Conservation (phyloP, 768 basidiomycete genomes). For the Boletus rufocinnamomeus region DNA sequence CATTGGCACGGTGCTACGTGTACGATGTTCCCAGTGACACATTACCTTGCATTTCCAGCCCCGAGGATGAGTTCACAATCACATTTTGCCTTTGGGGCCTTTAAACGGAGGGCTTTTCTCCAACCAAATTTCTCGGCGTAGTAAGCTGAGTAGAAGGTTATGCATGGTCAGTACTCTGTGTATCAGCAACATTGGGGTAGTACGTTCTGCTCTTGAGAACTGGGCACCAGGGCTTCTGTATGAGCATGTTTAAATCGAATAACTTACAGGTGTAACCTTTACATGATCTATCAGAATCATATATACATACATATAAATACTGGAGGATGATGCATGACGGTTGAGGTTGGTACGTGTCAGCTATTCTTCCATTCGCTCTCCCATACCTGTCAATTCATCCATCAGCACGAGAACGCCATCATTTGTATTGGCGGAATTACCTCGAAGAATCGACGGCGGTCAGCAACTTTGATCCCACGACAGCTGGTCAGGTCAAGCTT, state of each 20-base stretch:
- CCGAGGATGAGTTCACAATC: neutral
- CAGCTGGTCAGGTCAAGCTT: slow-evolving; percentile 69
- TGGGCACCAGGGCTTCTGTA: neutral
- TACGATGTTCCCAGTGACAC: neutral
- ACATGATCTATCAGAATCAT: neutral
- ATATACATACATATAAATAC: no score
- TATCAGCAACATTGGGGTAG: neutral
- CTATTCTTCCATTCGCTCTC: slow-evolving; percentile 18
- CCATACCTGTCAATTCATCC: slow-evolving; percentile 25
- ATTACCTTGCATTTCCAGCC: neutral
- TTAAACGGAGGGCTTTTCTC: neutral
- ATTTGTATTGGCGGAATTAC: slow-evolving; percentile 28
- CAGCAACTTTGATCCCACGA: slow-evolving; percentile 57
- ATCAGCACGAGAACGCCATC: neutral
- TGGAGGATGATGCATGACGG: neutral
- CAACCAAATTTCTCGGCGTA: neutral
- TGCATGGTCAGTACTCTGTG: no score
- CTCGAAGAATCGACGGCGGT: slow-evolving; percentile 69
- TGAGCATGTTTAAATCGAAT: neutral
- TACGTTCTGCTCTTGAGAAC: neutral
- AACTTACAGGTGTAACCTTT: neutral
- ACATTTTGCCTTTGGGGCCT: neutral
- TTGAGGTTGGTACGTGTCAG: neutral
- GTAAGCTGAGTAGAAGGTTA: neutral
- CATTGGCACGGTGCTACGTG: neutral